A percentile compares a stretch with the other conserved stretches of the same genome.
Evolutionary conservation across 495 filamentous ascomycete genomes (phyloP).

Genomic region (Haplographium delicatum): DNA sequence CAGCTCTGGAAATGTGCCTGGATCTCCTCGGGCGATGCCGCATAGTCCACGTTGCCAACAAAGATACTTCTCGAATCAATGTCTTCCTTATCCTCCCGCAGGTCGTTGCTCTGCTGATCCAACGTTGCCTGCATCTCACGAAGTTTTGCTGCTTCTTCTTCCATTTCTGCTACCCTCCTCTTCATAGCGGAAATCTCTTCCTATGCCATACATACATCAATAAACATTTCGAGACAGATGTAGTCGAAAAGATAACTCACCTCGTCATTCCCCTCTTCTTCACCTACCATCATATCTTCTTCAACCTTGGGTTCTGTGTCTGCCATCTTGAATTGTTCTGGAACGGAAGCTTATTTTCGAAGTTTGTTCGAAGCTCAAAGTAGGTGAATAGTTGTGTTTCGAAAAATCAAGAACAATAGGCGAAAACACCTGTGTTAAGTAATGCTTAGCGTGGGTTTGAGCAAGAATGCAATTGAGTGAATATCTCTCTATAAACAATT

Average conservation of each 20-base stretch:
- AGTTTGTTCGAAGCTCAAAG: too few species aligned
- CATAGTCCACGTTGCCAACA: slow-evolving; percentile 98
- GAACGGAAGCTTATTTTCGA: background rate
- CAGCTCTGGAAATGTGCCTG: slow-evolving; percentile 98
- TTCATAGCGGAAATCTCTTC: slow-evolving; percentile 99
- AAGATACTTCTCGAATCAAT: slow-evolving; percentile 95
- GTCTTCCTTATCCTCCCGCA: slow-evolving; percentile 91
- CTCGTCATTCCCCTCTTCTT: slow-evolving; percentile 25
- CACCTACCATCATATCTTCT: slow-evolving; percentile 16
- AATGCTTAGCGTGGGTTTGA: too few species aligned
- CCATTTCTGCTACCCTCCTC: slow-evolving; percentile 96
- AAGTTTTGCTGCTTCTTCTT: slow-evolving; percentile 92
- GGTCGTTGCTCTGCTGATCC: slow-evolving; percentile 75
- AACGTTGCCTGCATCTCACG: slow-evolving; percentile 92
- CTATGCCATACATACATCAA: too few species aligned
- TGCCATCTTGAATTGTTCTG: slow-evolving; percentile 19
- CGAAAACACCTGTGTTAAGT: too few species aligned
- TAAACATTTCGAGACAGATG: too few species aligned
- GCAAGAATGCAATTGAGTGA: too few species aligned
- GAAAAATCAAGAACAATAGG: too few species aligned
- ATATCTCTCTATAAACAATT: too few species aligned
- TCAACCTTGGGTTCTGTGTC: slow-evolving; percentile 20
- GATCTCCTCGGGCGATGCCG: slow-evolving; percentile 95
- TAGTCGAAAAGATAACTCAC: slow-evolving; percentile 12
- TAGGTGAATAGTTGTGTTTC: too few species aligned